phyloP scores from a whole-genome alignment of 176 grass and related monocot genomes.

The Zoysia pacifica region DNA sequence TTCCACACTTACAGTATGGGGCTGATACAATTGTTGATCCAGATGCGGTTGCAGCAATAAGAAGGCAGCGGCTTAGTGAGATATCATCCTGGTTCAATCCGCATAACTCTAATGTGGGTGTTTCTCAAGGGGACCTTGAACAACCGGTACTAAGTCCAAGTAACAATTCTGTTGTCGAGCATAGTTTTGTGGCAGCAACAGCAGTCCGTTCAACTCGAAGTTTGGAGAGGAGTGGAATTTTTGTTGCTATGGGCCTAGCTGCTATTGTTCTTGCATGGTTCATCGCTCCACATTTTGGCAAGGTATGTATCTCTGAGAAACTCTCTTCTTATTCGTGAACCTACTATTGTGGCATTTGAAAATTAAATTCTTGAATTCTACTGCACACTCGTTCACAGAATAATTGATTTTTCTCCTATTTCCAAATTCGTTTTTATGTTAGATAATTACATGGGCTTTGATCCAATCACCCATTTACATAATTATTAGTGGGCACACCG shows the following conservation, averaged over 20 bases:
- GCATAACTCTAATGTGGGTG: slow-evolving; percentile 47
- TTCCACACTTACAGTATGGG: slow-evolving; percentile 43
- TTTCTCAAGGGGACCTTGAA: slow-evolving; percentile 54
- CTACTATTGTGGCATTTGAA: slow-evolving; percentile 10
- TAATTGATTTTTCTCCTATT: background rate
- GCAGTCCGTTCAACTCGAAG: slow-evolving; percentile 44
- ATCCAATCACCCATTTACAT: background rate
- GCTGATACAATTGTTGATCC: slow-evolving; percentile 59
- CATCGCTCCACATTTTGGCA: slow-evolving; percentile 77
- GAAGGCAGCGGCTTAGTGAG: slow-evolving; percentile 76
- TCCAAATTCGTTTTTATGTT: slow-evolving; percentile 12
- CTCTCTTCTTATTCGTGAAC: slow-evolving; percentile 8
- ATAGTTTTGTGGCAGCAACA: slow-evolving; percentile 36
- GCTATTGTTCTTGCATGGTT: slow-evolving; percentile 71
- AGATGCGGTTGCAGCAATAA: slow-evolving; percentile 74
- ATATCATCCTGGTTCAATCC: slow-evolving; percentile 92
- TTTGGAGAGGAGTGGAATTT: slow-evolving; percentile 65
- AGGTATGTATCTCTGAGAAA: slow-evolving; percentile 49
- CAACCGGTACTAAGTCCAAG: slow-evolving; percentile 47
- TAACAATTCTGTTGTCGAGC: slow-evolving; percentile 46
- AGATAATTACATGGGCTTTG: background rate
- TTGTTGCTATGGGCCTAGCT: slow-evolving; percentile 69
- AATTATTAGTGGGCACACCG: background rate
- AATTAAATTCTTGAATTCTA: slow-evolving; percentile 17
- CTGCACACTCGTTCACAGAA: background rate